Evolutionary conservation across 1,284 basidiomycete genomes (phyloP).

Genomic region (Moniliophthora roreri): DNA sequence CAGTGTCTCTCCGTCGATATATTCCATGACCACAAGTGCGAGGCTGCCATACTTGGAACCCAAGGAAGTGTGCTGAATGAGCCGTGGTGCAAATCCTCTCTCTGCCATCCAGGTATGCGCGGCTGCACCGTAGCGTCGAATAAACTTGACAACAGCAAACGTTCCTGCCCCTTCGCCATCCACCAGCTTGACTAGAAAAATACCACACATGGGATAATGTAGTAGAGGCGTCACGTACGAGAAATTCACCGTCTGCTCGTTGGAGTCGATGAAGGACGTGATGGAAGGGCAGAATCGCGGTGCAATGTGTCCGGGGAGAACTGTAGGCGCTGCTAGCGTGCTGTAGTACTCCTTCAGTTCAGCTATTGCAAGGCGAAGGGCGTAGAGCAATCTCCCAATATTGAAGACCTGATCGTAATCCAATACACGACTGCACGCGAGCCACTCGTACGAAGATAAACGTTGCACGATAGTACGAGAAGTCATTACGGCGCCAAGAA

Average conservation of each 20-base stretch:
- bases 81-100: slow-evolving; percentile 14
- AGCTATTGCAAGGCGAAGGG: neutral
- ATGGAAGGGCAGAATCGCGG: slow-evolving; percentile 12
- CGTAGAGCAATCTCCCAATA: slow-evolving; percentile 7
- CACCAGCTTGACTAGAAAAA: slow-evolving; percentile 1
- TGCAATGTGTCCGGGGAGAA: neutral
- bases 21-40: slow-evolving; percentile 14
- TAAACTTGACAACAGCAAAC: slow-evolving; percentile 17
- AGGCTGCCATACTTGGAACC: slow-evolving; percentile 1
- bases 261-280: slow-evolving; percentile 1
- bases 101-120: slow-evolving; percentile 13
- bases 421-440: slow-evolving; percentile 3
- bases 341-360: slow-evolving; percentile 4
- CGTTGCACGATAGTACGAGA: slow-evolving; percentile 12
- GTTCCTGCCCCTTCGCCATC: neutral
- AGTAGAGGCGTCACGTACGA: slow-evolving; percentile 5
- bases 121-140: slow-evolving; percentile 8
- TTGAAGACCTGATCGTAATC: slow-evolving; percentile 3
- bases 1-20: slow-evolving; percentile 8
- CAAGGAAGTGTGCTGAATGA: neutral
- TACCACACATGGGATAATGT: slow-evolving; percentile 3
- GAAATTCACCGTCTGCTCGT: neutral
- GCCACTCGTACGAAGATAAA: slow-evolving; percentile 7
- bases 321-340: neutral
- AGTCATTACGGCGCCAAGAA: slow-evolving; percentile 12